Conservation (phyloP, 176 grass and related monocot species). For the Oryza nivara region DNA sequence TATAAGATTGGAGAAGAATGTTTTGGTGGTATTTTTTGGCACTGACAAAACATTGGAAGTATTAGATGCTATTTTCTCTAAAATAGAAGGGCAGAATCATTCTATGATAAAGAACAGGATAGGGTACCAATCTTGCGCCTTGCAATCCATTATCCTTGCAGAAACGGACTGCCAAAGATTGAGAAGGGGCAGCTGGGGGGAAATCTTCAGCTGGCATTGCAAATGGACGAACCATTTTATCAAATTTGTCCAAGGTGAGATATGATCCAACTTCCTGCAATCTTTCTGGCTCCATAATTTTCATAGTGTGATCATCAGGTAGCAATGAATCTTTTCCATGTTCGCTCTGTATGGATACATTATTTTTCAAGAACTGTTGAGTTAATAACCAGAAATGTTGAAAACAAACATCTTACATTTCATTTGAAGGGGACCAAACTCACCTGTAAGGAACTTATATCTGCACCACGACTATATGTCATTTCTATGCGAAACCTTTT, state of each 20-base stretch:
- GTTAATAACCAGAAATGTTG: slow-evolving; percentile 10
- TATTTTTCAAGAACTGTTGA: slow-evolving; percentile 26
- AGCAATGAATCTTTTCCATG: slow-evolving; percentile 51
- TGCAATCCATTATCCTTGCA: slow-evolving; percentile 50
- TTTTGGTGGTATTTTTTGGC: background rate
- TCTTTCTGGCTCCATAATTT: slow-evolving; percentile 85
- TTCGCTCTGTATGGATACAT: slow-evolving; percentile 50
- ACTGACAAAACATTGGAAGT: background rate
- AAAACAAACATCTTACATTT: background rate
- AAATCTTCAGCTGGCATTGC: slow-evolving; percentile 99
- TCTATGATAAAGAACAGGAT: slow-evolving; percentile 51
- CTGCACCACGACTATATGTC: slow-evolving; percentile 89
- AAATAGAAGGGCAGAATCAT: background rate
- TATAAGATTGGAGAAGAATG: background rate
- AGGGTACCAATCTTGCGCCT: slow-evolving; percentile 68
- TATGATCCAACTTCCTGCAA: slow-evolving; percentile 76
- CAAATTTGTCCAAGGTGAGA: slow-evolving; percentile 90
- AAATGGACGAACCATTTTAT: slow-evolving; percentile 86
- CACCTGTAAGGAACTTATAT: slow-evolving; percentile 90
- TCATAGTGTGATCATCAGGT: slow-evolving; percentile 86
- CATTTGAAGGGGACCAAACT: slow-evolving; percentile 36
- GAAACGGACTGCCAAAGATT: slow-evolving; percentile 75
- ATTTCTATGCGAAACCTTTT: slow-evolving; percentile 98
- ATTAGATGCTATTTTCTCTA: background rate
- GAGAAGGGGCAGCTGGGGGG: slow-evolving; percentile 59